Base-by-base conservation (phyloP, 2,329 filamentous ascomycete species). In the Exophiala mesophila region DNA sequence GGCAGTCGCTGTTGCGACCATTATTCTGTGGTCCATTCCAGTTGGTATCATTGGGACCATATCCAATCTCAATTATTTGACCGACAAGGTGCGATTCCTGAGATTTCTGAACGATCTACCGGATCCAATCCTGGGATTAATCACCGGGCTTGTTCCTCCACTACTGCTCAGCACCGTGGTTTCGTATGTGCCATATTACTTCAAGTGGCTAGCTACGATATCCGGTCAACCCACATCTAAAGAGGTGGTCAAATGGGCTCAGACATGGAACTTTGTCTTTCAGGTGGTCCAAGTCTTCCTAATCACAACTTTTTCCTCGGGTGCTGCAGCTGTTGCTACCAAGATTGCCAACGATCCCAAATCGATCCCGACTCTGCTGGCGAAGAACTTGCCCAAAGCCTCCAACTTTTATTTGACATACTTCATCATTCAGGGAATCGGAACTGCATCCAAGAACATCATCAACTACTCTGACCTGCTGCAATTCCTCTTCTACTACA, bases 321-420 rank as follows among this genome's bases (percentile, higher is more conserved):
- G 53, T 4, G 89, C 88, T 3, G 82, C 88, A 1, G 77, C 83
- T 1, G 78, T 87, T 1, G 73, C 80, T 1, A 67, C 76, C 20
- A 63, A 82, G 32, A 82, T 94, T 35, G 69, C 80, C 15, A 54
- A 82, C 1, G 61, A 87, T 29, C 88, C 88, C 0, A 64, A 73
- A 5, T 70, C 70, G 0, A 74, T 78, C 5, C 82, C 87, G 1
- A 68, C 67, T 5, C 68, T 92, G 3, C 72, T 95, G 6, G 83
- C 88, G 0, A 60, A 76, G 29, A 84, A 87, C 50, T 70, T 98
- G 2, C 92, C 92, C 12, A 85, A 82, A 50, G 83, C 89, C 0
- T 90, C 88, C 43, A 97, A 94, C 64, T 94, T 96, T 59, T 98
- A 96, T 64, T 82, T 97, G 8, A 88, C 84, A 0, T 98, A 96